A percentile compares a stretch with the other conserved stretches of the same genome.
Conservation (phyloP, 164 flowering plant genomes). For the Sedum album region DNA sequence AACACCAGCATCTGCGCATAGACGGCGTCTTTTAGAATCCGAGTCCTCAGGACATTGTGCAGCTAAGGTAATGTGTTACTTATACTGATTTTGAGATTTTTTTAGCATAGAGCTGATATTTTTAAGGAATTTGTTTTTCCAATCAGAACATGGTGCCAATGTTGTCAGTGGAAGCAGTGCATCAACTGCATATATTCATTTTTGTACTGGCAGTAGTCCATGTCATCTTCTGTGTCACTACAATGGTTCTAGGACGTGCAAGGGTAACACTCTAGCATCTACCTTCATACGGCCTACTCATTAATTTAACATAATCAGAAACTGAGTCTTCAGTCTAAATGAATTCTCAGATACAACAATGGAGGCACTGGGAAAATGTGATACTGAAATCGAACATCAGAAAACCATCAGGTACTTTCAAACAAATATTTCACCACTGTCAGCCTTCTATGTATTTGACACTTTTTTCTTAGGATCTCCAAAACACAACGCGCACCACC, state of each 20-base stretch:
- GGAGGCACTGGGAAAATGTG: conserved; percentile 35
- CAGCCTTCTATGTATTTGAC: not conserved
- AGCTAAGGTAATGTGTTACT: conserved; percentile 6
- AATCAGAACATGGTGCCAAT: conserved; percentile 64
- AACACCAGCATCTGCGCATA: not conserved
- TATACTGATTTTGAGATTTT: not conserved
- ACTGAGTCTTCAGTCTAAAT: not conserved
- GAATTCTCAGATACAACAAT: conserved; percentile 21
- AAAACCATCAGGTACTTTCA: conserved; percentile 12
- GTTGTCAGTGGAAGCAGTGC: conserved; percentile 63
- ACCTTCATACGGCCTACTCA: not conserved
- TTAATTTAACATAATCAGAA: not conserved
- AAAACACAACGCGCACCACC: conserved; percentile 9
- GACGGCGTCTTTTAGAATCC: conserved; percentile 17
- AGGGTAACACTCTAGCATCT: conserved; percentile 19
- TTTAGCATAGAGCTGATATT: not conserved
- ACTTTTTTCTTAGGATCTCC: conserved; percentile 8
- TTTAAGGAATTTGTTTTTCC: not conserved
- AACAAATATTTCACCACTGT: not conserved
- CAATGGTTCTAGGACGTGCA: conserved; percentile 36
- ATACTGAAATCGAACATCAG: not conserved
- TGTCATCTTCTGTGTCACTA: conserved; percentile 50
- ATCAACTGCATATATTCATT: conserved; percentile 85
- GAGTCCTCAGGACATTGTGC: conserved; percentile 8
- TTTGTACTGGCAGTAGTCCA: conserved; percentile 81